A percentile compares a stretch with the other conserved stretches of the same genome.
Evolutionary conservation across 1,139 yeast species (phyloP).

Genomic region (Hansenula lynferdii): DNA sequence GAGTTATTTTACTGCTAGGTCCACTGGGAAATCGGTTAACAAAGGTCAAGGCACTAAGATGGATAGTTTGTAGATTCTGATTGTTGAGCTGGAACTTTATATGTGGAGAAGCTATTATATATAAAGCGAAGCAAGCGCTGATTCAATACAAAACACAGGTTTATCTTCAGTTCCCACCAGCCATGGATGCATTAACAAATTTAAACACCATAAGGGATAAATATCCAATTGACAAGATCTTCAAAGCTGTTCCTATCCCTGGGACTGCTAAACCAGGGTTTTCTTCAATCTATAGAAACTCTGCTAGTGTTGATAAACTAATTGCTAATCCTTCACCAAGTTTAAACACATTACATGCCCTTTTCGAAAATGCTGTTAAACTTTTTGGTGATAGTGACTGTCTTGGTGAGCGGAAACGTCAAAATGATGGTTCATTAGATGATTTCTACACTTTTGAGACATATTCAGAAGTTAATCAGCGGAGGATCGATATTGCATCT

Average conservation of each 20-base stretch:
- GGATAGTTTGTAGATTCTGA: no score
- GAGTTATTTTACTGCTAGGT: no score
- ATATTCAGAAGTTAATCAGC: slow-evolving; percentile 28
- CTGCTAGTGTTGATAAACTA: slow-evolving; percentile 33
- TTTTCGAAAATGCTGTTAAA: slow-evolving; percentile 31
- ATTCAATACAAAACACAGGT: slow-evolving; percentile 35
- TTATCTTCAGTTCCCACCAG: slow-evolving; percentile 27
- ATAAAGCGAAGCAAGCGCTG: no score
- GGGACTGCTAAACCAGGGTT: slow-evolving; percentile 27
- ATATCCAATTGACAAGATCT: slow-evolving; percentile 42
- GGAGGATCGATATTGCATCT: slow-evolving; percentile 39
- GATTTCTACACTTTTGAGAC: slow-evolving; percentile 34
- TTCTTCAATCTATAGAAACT: slow-evolving; percentile 34
- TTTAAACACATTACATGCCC: slow-evolving; percentile 33
- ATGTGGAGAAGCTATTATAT: no score
- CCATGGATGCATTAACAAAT: slow-evolving; percentile 10
- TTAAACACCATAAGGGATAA: slow-evolving; percentile 21
- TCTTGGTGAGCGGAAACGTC: slow-evolving; percentile 34
- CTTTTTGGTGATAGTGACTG: slow-evolving; percentile 26
- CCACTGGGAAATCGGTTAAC: no score
- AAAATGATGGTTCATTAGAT: slow-evolving; percentile 34
- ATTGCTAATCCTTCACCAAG: slow-evolving; percentile 32
- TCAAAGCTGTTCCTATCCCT: slow-evolving; percentile 38
- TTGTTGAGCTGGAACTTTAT: no score
- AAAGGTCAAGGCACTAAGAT: no score